Evolutionary conservation across 2,329 filamentous ascomycete genomes (phyloP), one percentile per base, ranked within the genome.

Genomic region (Stachybotrys chartarum): DNA sequence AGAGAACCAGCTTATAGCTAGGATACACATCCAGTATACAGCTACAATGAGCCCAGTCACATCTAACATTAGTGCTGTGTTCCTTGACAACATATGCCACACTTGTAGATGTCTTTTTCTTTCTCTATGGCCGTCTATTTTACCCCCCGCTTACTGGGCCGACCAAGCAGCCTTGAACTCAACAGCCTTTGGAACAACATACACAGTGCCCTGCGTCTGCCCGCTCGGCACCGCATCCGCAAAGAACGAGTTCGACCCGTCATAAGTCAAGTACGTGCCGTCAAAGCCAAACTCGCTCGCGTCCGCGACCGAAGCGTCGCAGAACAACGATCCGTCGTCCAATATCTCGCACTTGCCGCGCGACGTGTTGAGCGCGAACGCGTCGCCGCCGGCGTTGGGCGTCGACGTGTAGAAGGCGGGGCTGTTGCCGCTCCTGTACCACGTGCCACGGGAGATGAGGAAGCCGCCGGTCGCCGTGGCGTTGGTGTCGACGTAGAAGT

Each of bases 331-430:
- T 0, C 49, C n/a, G 52, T 61, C 57, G 10, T 47, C 44, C 35
- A 56, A 55, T 8, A 66, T 47, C 18, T 54, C 59, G 45, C 64
- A 66, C 17, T 42, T 39, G 44, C 64, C 64, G 58, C 64, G 64
- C 60, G 61, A 64, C 5, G 63, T 60, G 44, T 44, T 60, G 18
- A 65, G 57, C 10, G 60, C 60, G 44, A 65, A 65, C 17, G 47
- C 30, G 16, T 17, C n/a, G 8, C 60, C 60, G 55, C 61, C 60
- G 11, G 55, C 47, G 45, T 51, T 56, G 18, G 63, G 56, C 10
- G 58, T 61, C 6, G 63, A 63, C 30, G 64, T 66, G 58, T 60
- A 66, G 11, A 61, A 61, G 18, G 64, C 64, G 11, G 62, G 63
- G 8, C 16, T 47, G 11, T 61, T 64, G 56, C 64, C 63, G 54